Evolutionary conservation across 495 filamentous ascomycete species (phyloP).

Genomic region (Penicillium verhagenii): DNA sequence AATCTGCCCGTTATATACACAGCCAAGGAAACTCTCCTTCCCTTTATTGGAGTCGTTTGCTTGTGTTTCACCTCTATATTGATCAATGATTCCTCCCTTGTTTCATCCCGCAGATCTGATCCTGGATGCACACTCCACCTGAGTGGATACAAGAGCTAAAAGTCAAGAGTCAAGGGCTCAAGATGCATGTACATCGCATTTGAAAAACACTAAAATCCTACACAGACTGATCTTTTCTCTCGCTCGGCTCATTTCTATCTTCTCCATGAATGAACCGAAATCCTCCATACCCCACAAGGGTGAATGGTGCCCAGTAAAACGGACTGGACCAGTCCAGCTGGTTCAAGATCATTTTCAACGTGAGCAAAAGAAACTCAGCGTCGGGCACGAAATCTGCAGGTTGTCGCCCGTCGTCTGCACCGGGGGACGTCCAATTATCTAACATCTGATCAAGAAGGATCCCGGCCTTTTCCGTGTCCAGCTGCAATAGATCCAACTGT

Average conservation of each 20-base stretch:
- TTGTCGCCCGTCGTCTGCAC: neutral
- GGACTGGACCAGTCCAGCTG: conserved; percentile 30
- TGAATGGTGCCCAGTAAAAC: conserved; percentile 31
- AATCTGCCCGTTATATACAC: neutral
- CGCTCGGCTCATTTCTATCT: too few species aligned
- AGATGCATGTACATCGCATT: neutral
- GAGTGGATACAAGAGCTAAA: neutral
- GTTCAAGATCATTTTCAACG: conserved; percentile 21
- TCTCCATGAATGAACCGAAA: conserved; percentile 29
- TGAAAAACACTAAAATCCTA: too few species aligned
- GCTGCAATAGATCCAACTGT: conserved; percentile 22
- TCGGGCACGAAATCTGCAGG: conserved; percentile 26
- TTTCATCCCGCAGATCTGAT: conserved; percentile 13
- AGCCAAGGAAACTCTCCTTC: neutral
- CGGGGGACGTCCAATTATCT: conserved; percentile 9
- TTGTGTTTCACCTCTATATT: conserved; percentile 22
- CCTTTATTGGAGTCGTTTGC: conserved; percentile 13
- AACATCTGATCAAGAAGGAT: conserved; percentile 22
- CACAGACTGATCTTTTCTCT: neutral
- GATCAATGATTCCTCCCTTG: conserved; percentile 21
- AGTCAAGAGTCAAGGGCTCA: too few species aligned
- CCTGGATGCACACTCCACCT: conserved; percentile 2
- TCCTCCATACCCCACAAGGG: conserved; percentile 26
- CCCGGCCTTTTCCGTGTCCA: conserved; percentile 20
- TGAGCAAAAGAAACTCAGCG: conserved; percentile 18